These are phyloP conservation scores for Cryphonectria parasitica DNA, from an alignment of 2,329 filamentous ascomycete species.

Conservation along the genomic window DNA sequence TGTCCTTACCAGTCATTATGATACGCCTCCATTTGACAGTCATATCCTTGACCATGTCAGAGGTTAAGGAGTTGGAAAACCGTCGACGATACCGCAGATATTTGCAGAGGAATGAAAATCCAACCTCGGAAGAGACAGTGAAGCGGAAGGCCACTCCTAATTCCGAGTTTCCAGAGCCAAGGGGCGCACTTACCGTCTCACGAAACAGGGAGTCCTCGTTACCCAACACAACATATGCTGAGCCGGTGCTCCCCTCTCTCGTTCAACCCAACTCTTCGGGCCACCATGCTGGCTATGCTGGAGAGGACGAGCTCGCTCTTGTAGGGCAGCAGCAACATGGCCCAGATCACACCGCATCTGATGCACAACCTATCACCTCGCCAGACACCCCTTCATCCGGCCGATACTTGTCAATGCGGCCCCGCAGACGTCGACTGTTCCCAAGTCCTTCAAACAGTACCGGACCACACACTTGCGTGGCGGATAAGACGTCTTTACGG, in stretches of 20 bases:
- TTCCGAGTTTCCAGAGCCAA: constrained; percentile 7
- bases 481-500: background rate
- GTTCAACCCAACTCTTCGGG: background rate
- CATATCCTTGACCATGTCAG: constrained; percentile 45
- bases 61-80: constrained; percentile 46
- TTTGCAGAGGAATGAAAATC: constrained; percentile 36
- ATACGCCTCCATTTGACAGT: constrained; percentile 46
- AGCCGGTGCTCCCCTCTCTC: constrained; percentile 11
- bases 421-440: constrained; percentile 5
- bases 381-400: constrained; percentile 14
- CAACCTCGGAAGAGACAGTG: constrained; percentile 28
- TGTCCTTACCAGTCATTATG: constrained; percentile 38
- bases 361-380: constrained; percentile 4
- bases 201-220: constrained; percentile 19
- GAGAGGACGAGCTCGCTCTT: background rate
- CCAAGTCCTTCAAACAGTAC: background rate
- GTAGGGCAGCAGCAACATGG: background rate
- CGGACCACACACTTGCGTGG: background rate
- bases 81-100: constrained; percentile 40
- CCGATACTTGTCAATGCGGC: constrained; percentile 13
- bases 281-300: background rate
- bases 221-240: constrained; percentile 3
- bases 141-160: constrained; percentile 21
- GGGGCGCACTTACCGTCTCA: constrained; percentile 10
- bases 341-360: background rate